Percentiles rank a stretch among this genome's conserved stretches.
Conservation (phyloP, 306 rosid genomes). For the Carpinus fangiana region DNA sequence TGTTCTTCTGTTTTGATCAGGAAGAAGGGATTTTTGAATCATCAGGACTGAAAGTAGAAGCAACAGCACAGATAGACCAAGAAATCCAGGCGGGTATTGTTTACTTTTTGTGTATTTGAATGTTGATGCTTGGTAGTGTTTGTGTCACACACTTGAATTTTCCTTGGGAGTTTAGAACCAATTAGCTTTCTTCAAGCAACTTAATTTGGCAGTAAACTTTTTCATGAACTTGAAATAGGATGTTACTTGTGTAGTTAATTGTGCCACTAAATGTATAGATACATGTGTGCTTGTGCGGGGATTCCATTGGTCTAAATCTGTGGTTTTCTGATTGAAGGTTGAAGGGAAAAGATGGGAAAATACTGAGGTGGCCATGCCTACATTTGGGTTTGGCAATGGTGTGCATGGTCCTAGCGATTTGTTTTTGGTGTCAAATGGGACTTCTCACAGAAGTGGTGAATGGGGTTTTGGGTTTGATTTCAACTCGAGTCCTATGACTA, state of each 20-base stretch:
- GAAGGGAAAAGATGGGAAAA: conserved; percentile 38
- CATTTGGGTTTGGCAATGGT: conserved; percentile 34
- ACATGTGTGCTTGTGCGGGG: not conserved
- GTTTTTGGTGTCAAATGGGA: conserved; percentile 40
- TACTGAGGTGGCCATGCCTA: conserved; percentile 19
- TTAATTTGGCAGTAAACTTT: not conserved
- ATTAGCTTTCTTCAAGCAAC: not conserved
- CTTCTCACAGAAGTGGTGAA: conserved; percentile 37
- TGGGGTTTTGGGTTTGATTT: conserved; percentile 59
- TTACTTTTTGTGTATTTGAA: conserved; percentile 26
- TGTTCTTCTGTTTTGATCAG: conserved; percentile 23
- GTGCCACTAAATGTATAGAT: not conserved
- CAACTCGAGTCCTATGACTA: conserved; percentile 32
- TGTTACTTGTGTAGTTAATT: not conserved
- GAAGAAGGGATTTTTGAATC: conserved; percentile 35
- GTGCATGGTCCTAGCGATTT: conserved; percentile 32
- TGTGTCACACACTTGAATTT: not conserved
- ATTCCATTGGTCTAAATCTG: conserved; percentile 23
- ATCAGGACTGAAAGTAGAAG: conserved; percentile 24
- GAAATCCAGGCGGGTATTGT: conserved; percentile 44
- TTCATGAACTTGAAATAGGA: not conserved
- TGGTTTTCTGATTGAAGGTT: conserved; percentile 39
- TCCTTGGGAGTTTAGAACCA: conserved; percentile 9
- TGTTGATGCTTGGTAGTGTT: conserved; percentile 5
- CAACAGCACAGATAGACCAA: conserved; percentile 1